Conservation (phyloP, 768 basidiomycete genomes). For the Suillus plorans region DNA sequence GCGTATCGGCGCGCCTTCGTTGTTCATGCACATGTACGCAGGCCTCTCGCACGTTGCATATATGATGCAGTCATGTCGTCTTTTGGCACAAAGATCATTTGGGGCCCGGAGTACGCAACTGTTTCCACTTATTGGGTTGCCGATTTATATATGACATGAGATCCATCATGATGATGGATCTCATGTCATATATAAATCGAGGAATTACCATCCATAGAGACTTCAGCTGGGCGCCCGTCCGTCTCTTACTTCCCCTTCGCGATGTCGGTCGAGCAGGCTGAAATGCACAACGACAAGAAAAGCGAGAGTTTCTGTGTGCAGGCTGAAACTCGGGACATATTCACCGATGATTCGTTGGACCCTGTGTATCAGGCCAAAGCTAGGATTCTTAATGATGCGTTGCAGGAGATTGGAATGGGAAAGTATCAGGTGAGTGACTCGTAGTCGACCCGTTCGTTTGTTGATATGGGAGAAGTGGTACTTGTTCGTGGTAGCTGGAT, state of each 20-base stretch:
- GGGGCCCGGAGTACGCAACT: background rate
- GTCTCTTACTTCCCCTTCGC: background rate
- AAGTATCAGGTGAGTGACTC: constrained; percentile 52
- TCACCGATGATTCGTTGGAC: constrained; percentile 38
- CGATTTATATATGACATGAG: too few relatives aligned
- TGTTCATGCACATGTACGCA: background rate
- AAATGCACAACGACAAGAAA: constrained; percentile 9
- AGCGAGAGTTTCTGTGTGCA: constrained; percentile 1
- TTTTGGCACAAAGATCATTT: background rate
- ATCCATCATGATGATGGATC: too few relatives aligned
- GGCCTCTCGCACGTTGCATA: background rate
- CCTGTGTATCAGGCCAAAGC: constrained; percentile 62
- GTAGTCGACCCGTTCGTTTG: background rate
- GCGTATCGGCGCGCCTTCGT: too few relatives aligned
- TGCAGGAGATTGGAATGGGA: constrained; percentile 73
- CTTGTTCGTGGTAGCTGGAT: constrained; percentile 66
- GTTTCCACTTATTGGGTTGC: background rate
- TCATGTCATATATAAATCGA: constrained; percentile 4
- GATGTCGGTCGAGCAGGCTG: constrained; percentile 19
- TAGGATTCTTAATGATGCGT: constrained; percentile 53
- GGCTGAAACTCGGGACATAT: constrained; percentile 23
- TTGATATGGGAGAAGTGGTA: constrained; percentile 42
- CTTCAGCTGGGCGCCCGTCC: background rate
- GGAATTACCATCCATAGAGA: background rate
- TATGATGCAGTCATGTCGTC: too few relatives aligned